phyloP scores from a whole-genome alignment of 2,329 filamentous ascomycete genomes.

The Arthroderma uncinatum region DNA sequence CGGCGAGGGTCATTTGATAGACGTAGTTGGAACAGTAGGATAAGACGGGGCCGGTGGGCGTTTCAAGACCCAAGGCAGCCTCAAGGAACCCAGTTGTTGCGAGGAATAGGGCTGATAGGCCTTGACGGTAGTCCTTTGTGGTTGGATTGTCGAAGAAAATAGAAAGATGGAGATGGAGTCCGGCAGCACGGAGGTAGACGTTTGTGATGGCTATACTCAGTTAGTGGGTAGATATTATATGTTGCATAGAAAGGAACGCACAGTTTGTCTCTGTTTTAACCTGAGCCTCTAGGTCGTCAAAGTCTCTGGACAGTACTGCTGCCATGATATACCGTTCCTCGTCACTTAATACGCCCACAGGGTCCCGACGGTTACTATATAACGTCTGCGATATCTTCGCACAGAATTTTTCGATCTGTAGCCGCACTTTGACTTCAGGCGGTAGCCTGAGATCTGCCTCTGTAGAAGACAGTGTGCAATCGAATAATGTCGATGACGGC shows the following conservation, averaged over 20 bases:
- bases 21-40: slow-evolving; percentile 51
- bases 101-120: slow-evolving; percentile 36
- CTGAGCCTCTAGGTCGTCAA: slow-evolving; percentile 44
- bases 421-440: slow-evolving; percentile 40
- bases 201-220: slow-evolving; percentile 32
- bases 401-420: slow-evolving; percentile 49
- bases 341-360: slow-evolving; percentile 40
- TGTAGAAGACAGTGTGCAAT: slow-evolving; percentile 43
- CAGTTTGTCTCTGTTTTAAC: slow-evolving; percentile 32
- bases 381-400: slow-evolving; percentile 47
- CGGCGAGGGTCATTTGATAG: slow-evolving; percentile 56
- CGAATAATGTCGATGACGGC: slow-evolving; percentile 51
- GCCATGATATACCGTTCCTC: slow-evolving; percentile 36
- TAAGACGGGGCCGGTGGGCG: slow-evolving; percentile 37
- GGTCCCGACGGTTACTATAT: slow-evolving; percentile 46
- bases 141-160: slow-evolving; percentile 41
- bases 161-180: slow-evolving; percentile 39
- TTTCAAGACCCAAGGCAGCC: slow-evolving; percentile 35
- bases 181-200: slow-evolving; percentile 38
- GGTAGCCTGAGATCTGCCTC: slow-evolving; percentile 41
- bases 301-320: slow-evolving; percentile 36
- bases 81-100: slow-evolving; percentile 39
- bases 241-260: slow-evolving; percentile 18
- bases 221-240: not conserved
- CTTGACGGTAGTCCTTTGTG: slow-evolving; percentile 36